Evolutionary conservation across 805 yeast genomes (phyloP).

Genomic region (Myxozyma sirexii): DNA sequence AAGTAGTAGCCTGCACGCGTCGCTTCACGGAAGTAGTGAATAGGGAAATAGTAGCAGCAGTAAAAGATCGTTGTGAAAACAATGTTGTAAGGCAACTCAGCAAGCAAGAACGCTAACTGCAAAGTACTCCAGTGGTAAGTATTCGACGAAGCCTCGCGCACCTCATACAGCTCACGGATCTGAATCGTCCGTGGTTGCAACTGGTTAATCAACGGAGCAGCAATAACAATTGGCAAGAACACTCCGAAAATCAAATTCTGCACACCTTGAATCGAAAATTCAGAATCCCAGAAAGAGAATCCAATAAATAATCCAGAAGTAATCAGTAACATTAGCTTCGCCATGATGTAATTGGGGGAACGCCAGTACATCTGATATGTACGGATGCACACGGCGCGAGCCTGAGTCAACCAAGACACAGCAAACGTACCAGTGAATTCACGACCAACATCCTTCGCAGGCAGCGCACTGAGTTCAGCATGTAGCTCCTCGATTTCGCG

Average conservation of each 20-base stretch:
- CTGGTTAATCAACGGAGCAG: constrained; percentile 64
- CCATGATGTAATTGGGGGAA: constrained; percentile 61
- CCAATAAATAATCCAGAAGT: constrained; percentile 68
- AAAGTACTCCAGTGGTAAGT: constrained; percentile 73
- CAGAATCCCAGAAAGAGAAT: constrained; percentile 66
- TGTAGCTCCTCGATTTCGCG: constrained; percentile 44
- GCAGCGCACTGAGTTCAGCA: constrained; percentile 34
- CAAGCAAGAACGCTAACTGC: constrained; percentile 54
- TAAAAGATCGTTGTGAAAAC: constrained; percentile 55
- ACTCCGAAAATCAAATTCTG: constrained; percentile 60
- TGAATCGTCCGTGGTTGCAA: constrained; percentile 60
- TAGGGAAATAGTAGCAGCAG: constrained; percentile 57
- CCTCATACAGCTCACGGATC: constrained; percentile 67
- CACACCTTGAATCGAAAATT: constrained; percentile 55
- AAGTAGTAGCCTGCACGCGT: constrained; percentile 46
- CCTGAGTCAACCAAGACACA: constrained; percentile 53
- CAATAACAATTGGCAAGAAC: constrained; percentile 59
- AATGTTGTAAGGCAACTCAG: constrained; percentile 64
- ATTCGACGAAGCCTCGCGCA: constrained; percentile 69
- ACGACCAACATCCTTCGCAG: constrained; percentile 37
- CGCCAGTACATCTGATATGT: constrained; percentile 56
- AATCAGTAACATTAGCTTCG: constrained; percentile 57
- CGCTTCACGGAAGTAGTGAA: constrained; percentile 52
- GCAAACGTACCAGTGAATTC: constrained; percentile 46
- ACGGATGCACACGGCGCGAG: constrained; percentile 48